These are phyloP conservation scores for Aspergillus wentii DNA, from an alignment of 495 filamentous ascomycete species.

Conservation along the genomic window DNA sequence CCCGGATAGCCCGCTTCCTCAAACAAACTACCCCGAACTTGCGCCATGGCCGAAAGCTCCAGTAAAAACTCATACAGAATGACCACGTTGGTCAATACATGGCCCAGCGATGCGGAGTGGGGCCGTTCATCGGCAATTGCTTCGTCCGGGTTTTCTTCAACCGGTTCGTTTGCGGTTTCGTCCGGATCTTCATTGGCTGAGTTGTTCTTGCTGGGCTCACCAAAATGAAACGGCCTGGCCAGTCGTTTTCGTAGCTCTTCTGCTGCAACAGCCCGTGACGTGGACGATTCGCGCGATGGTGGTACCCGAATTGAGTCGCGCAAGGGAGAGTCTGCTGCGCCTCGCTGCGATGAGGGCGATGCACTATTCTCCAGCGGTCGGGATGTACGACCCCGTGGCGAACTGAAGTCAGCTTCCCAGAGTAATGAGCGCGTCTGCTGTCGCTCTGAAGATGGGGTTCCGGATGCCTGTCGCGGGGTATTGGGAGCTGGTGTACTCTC, in stretches of 20 bases:
- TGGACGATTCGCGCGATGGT: conserved; percentile 26
- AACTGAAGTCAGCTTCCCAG: conserved; percentile 9
- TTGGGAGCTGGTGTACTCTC: conserved; percentile 12
- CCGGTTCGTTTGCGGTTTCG: conserved; percentile 18
- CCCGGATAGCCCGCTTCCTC: conserved; percentile 65
- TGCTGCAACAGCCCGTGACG: conserved; percentile 19
- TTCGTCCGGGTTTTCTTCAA: conserved; percentile 36
- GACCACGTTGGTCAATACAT: conserved; percentile 70
- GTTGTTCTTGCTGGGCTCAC: conserved; percentile 3
- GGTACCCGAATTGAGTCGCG: conserved; percentile 18
- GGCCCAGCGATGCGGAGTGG: conserved; percentile 60
- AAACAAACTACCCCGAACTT: conserved; percentile 81
- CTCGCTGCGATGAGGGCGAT: conserved; percentile 11
- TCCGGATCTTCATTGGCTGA: conserved; percentile 21
- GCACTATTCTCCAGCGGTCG: conserved; percentile 5
- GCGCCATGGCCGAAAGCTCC: conserved; percentile 81
- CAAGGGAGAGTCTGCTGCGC: conserved; percentile 16
- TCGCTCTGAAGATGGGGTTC: conserved; percentile 18
- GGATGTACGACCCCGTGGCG: conserved; percentile 13
- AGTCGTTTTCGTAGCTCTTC: conserved; percentile 35
- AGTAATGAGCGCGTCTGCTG: conserved; percentile 8
- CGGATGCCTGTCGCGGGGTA: conserved; percentile 16
- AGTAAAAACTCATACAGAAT: conserved; percentile 74
- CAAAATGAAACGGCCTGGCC: conserved; percentile 25
- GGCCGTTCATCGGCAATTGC: conserved; percentile 19